A percentile compares a stretch with the other conserved stretches of the same genome.
phyloP scores from a whole-genome alignment of 2,329 filamentous ascomycete species.

The Botrytis porri region DNA sequence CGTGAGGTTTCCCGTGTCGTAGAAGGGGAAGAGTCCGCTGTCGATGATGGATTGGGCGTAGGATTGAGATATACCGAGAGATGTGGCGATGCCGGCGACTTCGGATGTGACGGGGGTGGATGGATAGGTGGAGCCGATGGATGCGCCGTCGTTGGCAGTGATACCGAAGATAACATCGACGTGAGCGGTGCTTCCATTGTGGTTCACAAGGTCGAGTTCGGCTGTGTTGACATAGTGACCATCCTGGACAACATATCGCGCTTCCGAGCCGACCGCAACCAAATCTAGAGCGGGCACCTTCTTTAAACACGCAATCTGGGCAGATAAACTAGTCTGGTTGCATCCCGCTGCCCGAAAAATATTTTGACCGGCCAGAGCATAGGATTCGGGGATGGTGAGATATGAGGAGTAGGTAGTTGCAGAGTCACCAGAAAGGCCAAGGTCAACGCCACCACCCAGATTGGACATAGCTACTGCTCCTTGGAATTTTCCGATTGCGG shows the following conservation, averaged over 20 bases:
- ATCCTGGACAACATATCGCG: constrained; percentile 54
- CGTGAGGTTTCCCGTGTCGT: constrained; percentile 49
- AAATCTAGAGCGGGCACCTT: constrained; percentile 42
- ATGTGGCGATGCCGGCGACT: constrained; percentile 44
- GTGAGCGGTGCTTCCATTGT: constrained; percentile 46
- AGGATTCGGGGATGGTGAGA: constrained; percentile 50
- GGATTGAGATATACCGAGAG: constrained; percentile 46
- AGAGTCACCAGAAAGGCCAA: constrained; percentile 48
- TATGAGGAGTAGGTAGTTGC: constrained; percentile 54
- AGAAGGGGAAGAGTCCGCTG: constrained; percentile 48
- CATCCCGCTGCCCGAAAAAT: constrained; percentile 50
- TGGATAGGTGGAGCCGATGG: constrained; percentile 47
- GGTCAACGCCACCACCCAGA: constrained; percentile 49
- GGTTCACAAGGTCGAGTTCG: constrained; percentile 45
- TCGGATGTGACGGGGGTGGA: constrained; percentile 43
- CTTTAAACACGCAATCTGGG: constrained; percentile 48
- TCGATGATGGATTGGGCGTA: constrained; percentile 44
- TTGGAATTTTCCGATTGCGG: constrained; percentile 47
- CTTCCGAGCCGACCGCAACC: constrained; percentile 41
- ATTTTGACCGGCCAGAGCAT: constrained; percentile 46
- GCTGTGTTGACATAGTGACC: constrained; percentile 49
- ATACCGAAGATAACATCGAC: constrained; percentile 53
- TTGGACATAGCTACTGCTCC: constrained; percentile 51
- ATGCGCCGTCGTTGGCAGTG: constrained; percentile 49
- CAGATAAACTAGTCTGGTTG: constrained; percentile 42